These are phyloP conservation scores for Carex littledalei DNA, from an alignment of 176 grass and related monocot species.

Conservation along the genomic window DNA sequence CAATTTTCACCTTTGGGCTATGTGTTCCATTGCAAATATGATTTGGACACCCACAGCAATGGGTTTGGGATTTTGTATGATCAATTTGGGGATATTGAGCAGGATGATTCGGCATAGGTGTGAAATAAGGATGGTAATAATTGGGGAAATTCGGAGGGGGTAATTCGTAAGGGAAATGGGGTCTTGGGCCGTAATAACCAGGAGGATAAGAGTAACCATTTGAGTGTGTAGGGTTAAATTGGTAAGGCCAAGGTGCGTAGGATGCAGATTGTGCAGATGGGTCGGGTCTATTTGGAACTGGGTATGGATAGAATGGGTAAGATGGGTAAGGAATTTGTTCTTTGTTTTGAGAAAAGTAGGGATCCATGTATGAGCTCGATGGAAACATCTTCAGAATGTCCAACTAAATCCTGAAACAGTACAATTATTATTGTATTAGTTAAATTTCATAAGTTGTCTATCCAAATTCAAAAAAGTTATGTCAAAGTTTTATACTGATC, in stretches of 20 bases:
- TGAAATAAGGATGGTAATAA: constrained; percentile 41
- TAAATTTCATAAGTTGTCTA: neutral
- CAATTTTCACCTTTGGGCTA: constrained; percentile 42
- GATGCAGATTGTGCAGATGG: constrained; percentile 19
- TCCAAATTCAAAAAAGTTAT: neutral
- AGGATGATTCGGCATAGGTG: constrained; percentile 17
- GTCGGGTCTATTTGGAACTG: constrained; percentile 15
- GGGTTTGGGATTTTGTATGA: constrained; percentile 27
- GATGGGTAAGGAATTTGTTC: constrained; percentile 32
- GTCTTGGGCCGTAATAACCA: constrained; percentile 51
- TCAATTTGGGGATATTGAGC: constrained; percentile 37
- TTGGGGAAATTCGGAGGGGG: constrained; percentile 31
- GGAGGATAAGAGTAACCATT: constrained; percentile 35
- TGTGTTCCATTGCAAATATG: constrained; percentile 42
- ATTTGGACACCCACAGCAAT: constrained; percentile 66
- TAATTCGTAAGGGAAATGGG: constrained; percentile 37
- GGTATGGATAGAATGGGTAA: constrained; percentile 36
- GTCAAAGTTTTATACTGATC: neutral
- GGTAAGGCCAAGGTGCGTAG: constrained; percentile 38
- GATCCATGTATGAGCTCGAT: constrained; percentile 49
- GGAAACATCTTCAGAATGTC: constrained; percentile 39
- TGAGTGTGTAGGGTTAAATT: constrained; percentile 18
- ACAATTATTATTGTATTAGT: neutral
- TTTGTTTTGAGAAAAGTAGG: constrained; percentile 50
- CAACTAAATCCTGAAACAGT: neutral